A percentile compares a stretch with the other conserved stretches of the same genome.
These are phyloP conservation scores for Pseudogymnoascus sp. DNA, from an alignment of 2,329 filamentous ascomycete genomes.

Conservation along the genomic window DNA sequence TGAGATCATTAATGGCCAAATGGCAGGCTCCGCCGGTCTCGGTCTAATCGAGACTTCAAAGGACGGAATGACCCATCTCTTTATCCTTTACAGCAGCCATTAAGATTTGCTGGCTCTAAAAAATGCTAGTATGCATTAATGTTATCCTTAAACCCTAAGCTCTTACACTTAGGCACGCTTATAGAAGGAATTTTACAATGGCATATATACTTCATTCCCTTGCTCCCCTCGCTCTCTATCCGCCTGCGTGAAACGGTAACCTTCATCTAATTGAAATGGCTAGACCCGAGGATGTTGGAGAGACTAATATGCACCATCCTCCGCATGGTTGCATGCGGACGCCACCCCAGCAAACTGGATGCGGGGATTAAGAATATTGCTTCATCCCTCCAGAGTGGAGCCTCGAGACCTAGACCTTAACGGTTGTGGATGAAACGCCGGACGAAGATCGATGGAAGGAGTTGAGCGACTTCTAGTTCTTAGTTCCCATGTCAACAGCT, in stretches of 20 bases:
- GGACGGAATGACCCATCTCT: too few species aligned
- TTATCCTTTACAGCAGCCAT: too few species aligned
- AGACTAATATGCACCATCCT: not conserved
- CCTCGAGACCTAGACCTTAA: not conserved
- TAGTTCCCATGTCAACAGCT: not conserved
- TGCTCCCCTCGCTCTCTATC: not conserved
- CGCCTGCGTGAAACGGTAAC: not conserved
- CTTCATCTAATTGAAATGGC: not conserved
- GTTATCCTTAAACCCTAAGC: too few species aligned
- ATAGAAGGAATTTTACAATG: not conserved
- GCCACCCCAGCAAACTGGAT: not conserved
- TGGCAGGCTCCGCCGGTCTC: too few species aligned
- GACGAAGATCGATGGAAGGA: not conserved
- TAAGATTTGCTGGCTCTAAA: too few species aligned
- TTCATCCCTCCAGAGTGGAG: not conserved
- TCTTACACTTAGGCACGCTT: too few species aligned
- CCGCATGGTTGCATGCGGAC: not conserved
- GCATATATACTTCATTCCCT: not conserved
- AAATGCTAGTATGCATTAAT: too few species aligned
- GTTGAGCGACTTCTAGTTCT: not conserved
- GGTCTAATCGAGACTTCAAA: too few species aligned
- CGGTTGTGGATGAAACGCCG: not conserved
- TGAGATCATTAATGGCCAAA: too few species aligned
- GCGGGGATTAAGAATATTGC: not conserved
- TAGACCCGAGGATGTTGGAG: not conserved